Percentiles rank a stretch among this genome's conserved stretches.
Conservation (phyloP, 148 eudicot genomes). For the Cornus kousa region DNA sequence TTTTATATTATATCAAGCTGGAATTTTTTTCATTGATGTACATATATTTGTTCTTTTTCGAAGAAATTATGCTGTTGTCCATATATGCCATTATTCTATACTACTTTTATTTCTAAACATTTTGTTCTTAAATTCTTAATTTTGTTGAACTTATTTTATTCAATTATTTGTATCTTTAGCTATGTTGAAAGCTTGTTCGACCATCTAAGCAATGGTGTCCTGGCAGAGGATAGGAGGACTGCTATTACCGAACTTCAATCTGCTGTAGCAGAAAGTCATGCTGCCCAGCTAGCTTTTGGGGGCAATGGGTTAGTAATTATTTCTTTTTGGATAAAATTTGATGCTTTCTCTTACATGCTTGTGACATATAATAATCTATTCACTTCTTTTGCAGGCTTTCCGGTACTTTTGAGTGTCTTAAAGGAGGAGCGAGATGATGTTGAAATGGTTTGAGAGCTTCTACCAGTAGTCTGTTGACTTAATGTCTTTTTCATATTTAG, state of each 20-base stretch:
- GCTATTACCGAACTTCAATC: constrained; percentile 91
- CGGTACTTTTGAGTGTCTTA: constrained; percentile 73
- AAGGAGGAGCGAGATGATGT: constrained; percentile 94
- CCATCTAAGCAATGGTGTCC: constrained; percentile 84
- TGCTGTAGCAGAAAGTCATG: constrained; percentile 84
- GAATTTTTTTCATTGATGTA: neutral
- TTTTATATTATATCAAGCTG: neutral
- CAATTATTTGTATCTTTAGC: constrained; percentile 33
- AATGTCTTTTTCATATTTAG: neutral
- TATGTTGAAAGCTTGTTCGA: constrained; percentile 97
- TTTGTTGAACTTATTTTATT: neutral
- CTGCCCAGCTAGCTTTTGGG: constrained; percentile 98
- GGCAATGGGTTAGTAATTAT: constrained; percentile 75
- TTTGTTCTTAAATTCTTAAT: constrained; percentile 1
- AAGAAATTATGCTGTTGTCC: neutral
- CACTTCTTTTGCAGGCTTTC: constrained; percentile 65
- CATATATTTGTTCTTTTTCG: neutral
- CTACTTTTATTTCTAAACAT: neutral
- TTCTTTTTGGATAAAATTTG: constrained; percentile 10
- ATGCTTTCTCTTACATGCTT: constrained; percentile 1
- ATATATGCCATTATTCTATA: neutral
- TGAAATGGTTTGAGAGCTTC: constrained; percentile 72
- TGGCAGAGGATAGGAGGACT: constrained; percentile 86
- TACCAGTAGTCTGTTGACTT: neutral
- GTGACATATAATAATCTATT: neutral